Evolutionary conservation across 768 basidiomycete genomes (phyloP).

Genomic region (Termitomyces sp.): DNA sequence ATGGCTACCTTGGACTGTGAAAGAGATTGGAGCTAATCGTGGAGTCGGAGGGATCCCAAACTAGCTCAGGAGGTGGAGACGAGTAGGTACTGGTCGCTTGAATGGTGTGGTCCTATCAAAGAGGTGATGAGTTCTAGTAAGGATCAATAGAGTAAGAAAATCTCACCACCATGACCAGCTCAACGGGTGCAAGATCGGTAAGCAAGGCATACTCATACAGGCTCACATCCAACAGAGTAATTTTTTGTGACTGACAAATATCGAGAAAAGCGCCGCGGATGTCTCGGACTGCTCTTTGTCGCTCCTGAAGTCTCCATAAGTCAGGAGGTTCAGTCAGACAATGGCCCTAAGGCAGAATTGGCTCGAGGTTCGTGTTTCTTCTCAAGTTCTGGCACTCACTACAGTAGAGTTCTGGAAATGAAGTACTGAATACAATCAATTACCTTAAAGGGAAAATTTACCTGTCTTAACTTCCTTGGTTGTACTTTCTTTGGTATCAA

Average conservation of each 20-base stretch:
- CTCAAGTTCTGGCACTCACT: not conserved
- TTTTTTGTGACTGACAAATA: not conserved
- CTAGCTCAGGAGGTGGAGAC: not conserved
- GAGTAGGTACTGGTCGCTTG: not conserved
- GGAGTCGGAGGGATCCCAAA: not conserved
- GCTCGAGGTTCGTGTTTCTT: not conserved
- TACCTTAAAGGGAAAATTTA: not conserved
- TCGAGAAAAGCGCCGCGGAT: not conserved
- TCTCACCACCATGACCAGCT: constrained; percentile 16
- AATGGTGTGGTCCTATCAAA: not conserved
- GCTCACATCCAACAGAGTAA: constrained; percentile 8
- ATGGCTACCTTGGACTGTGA: constrained; percentile 2
- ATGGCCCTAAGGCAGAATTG: too few species aligned
- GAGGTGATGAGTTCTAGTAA: not conserved
- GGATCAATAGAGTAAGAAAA: not conserved
- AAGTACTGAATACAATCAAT: not conserved
- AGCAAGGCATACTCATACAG: constrained; percentile 10
- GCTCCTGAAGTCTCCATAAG: not conserved
- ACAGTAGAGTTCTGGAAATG: too few species aligned
- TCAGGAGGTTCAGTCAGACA: too few species aligned
- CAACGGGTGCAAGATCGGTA: constrained; percentile 5
- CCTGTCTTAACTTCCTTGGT: not conserved
- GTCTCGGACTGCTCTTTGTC: not conserved
- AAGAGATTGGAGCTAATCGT: not conserved
- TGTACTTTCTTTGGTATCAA: too few species aligned